Percentiles rank a stretch among this genome's conserved stretches.
phyloP scores from a whole-genome alignment of 2,329 filamentous ascomycete species.

The Epichloe sp. region DNA sequence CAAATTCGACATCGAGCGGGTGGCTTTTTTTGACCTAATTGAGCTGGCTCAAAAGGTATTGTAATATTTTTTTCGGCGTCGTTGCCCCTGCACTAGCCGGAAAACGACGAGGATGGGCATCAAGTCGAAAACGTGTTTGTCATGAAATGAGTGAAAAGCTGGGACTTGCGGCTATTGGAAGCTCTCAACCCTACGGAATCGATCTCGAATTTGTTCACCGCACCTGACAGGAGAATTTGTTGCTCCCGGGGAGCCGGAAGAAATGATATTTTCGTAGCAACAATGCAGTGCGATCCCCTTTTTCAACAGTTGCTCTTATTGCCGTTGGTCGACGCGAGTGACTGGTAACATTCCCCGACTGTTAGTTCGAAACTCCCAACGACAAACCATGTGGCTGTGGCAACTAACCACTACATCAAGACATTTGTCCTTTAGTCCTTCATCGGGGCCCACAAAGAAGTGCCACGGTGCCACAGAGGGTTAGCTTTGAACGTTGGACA shows the following conservation, averaged over 20 bases:
- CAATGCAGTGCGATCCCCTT: neutral
- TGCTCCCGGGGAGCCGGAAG: neutral
- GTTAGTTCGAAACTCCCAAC: neutral
- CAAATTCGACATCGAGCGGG: constrained; percentile 35
- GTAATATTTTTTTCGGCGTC: constrained; percentile 13
- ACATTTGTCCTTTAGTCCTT: neutral
- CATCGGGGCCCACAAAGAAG: neutral
- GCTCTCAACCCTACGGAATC: neutral
- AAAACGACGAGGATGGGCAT: neutral
- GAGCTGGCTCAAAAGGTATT: constrained; percentile 48
- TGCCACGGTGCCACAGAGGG: neutral
- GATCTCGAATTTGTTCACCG: neutral
- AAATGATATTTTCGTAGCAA: neutral
- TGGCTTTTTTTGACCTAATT: constrained; percentile 53
- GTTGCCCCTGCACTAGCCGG: neutral
- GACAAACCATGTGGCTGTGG: neutral
- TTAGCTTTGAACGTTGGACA: neutral
- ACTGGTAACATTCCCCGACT: neutral
- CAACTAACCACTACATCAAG: neutral
- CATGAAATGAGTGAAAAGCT: neutral
- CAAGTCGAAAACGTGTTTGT: neutral
- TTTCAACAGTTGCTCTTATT: neutral
- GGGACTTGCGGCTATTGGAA: neutral
- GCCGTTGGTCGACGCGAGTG: neutral
- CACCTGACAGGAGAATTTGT: neutral